Conservation (phyloP, 495 filamentous ascomycete species). For the Rusavskia elegans region DNA sequence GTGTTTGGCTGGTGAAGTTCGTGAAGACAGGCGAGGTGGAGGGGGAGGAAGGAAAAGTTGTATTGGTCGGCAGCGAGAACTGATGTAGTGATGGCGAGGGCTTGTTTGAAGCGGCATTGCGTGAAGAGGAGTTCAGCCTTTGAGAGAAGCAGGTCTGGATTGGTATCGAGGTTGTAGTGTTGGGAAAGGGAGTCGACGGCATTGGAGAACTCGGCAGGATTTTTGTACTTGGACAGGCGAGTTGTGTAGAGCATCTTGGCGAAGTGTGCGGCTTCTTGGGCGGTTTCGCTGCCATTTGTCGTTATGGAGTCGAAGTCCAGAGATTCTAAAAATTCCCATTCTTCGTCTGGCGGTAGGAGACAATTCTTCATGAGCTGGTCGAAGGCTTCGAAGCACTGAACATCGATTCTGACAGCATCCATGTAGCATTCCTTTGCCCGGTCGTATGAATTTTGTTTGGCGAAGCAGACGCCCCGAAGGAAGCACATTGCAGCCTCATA, state of each 20-base stretch:
- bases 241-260: constrained; percentile 96
- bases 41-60: constrained; percentile 75
- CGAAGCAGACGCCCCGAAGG: constrained; percentile 81
- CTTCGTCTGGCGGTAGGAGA: constrained; percentile 93
- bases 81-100: constrained; percentile 65
- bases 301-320: constrained; percentile 77
- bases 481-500: constrained; percentile 98
- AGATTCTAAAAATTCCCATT: constrained; percentile 81
- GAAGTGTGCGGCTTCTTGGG: constrained; percentile 80
- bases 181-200: constrained; percentile 83
- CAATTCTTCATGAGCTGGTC: constrained; percentile 96
- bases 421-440: constrained; percentile 97
- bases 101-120: constrained; percentile 81
- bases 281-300: constrained; percentile 38
- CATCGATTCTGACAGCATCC: constrained; percentile 88
- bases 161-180: constrained; percentile 75
- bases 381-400: constrained; percentile 96
- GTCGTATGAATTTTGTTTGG: constrained; percentile 95
- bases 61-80: constrained; percentile 55
- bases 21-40: constrained; percentile 85
- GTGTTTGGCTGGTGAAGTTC: constrained; percentile 74
- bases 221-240: constrained; percentile 87
- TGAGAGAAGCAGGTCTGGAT: constrained; percentile 87
- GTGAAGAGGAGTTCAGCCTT: constrained; percentile 85
- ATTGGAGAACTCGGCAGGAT: constrained; percentile 64